Conservation (phyloP, 805 yeast species). For the Candida ponderosae region DNA sequence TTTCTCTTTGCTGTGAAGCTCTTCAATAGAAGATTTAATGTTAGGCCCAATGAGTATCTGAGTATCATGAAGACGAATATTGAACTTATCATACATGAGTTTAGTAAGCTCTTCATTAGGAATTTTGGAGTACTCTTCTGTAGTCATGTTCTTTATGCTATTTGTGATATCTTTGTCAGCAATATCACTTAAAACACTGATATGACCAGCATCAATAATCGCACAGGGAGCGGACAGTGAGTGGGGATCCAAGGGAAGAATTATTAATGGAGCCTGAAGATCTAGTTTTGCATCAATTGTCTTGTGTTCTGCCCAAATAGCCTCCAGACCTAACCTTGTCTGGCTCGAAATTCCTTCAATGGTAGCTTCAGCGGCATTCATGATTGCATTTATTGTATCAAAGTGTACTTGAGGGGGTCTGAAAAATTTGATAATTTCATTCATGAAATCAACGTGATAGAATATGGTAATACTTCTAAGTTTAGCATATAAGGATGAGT, state of each 20-base stretch:
- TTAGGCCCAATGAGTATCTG: constrained; percentile 83
- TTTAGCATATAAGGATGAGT: constrained; percentile 65
- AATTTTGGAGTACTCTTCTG: constrained; percentile 63
- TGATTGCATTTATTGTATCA: constrained; percentile 83
- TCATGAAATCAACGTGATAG: constrained; percentile 79
- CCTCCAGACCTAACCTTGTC: constrained; percentile 86
- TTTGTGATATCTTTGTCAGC: constrained; percentile 63
- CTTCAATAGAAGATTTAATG: constrained; percentile 69
- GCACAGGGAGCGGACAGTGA: constrained; percentile 83
- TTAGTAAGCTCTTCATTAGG: constrained; percentile 26
- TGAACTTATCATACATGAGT: constrained; percentile 86
- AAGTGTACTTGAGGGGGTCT: constrained; percentile 79
- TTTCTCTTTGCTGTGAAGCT: constrained; percentile 41
- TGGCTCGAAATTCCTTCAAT: constrained; percentile 86
- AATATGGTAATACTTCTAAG: constrained; percentile 83
- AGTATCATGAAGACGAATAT: constrained; percentile 70
- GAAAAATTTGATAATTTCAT: constrained; percentile 68
- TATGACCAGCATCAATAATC: constrained; percentile 92
- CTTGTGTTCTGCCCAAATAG: constrained; percentile 91
- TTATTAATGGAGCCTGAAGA: constrained; percentile 87
- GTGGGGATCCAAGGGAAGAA: constrained; percentile 75
- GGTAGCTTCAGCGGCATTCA: constrained; percentile 93
- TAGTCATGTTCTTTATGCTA: constrained; percentile 55
- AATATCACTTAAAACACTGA: constrained; percentile 73
- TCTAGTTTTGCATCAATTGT: constrained; percentile 81